Evolutionary conservation across 208 protist species (phyloP).

Genomic region (Spongospora subterranea): DNA sequence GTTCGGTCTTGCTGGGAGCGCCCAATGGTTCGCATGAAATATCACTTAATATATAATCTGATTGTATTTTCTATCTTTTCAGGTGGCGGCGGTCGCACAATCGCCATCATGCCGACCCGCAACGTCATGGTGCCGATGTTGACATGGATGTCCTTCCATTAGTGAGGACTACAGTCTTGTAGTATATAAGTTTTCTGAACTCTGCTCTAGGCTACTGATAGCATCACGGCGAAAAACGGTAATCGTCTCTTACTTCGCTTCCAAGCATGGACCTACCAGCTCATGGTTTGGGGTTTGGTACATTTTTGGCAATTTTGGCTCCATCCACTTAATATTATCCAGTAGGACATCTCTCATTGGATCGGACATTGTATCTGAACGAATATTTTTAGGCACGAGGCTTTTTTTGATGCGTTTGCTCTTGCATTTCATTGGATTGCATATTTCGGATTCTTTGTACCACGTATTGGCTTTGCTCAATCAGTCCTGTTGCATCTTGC

Average conservation of each 20-base stretch:
- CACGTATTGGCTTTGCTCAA: background rate
- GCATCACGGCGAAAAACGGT: background rate
- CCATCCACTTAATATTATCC: background rate
- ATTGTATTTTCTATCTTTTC: background rate
- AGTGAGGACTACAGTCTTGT: background rate
- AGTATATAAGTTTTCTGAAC: background rate
- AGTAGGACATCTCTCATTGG: background rate
- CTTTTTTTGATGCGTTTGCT: background rate
- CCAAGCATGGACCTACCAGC: constrained; percentile 35
- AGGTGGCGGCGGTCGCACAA: constrained; percentile 39
- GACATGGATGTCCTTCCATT: constrained; percentile 40
- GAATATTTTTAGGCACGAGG: background rate
- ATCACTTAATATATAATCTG: background rate
- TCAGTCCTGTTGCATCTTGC: background rate
- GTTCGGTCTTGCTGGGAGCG: background rate
- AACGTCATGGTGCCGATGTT: constrained; percentile 48
- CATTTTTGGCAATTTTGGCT: constrained; percentile 52
- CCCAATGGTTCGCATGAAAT: background rate
- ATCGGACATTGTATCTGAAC: background rate
- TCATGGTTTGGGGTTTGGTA: background rate
- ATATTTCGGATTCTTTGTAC: constrained; percentile 14
- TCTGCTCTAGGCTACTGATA: background rate
- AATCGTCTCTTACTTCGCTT: background rate
- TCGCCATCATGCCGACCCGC: constrained; percentile 50
- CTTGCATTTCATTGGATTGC: background rate